Evolutionary conservation across 2,329 filamentous ascomycete genomes (phyloP), one percentile per base, ranked within the genome.

Genomic region (Nannizziopsis arthrosporioides): DNA sequence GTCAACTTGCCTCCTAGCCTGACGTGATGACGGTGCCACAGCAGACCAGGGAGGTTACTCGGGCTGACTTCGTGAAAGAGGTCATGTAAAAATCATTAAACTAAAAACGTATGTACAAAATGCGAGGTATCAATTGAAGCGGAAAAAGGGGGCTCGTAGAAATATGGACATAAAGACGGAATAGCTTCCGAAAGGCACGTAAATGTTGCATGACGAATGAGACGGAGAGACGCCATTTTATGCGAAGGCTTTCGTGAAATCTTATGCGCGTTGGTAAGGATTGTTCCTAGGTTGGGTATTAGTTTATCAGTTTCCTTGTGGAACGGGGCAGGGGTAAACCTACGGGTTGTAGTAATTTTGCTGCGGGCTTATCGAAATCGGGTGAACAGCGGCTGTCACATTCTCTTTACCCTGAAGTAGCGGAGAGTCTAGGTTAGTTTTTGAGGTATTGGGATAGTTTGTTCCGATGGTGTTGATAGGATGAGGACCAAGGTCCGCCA

Each of bases 351-450:
- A 37, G 19, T 40, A 35, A 12, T 5, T 31, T 32, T 42, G 43
- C 12, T 43, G 43, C 30, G 35, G 43, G 12, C 35, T 39, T 14
- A 22, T 44, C 19, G 34, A 44, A 11, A 38, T 18, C 4, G 35
- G 39, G 7, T 36, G 32, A 15, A 45, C 46, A 22, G 41, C 15
- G 14, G 19, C 41, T 14, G 44, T 17, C 10, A 43, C 22, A 7
- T 38, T 36, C 49, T 40, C 38, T 22, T 51, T 52, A 35, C 40
- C 12, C 10, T 47, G 36, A 55, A 55, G 44, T 56, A 55, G 38
- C 42, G 54, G 38, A 55, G 52, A 44, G 42, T 52, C 55, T 51
- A 45, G 52, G 38, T 48, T 50, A 8, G 49, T 47, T 19, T 27
- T 48, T 5, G 27, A 47, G 7, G 27, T n/a, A 32, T 54, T 51